Base-by-base conservation (phyloP, 805 yeast species). In the Lipomyces orientalis region DNA sequence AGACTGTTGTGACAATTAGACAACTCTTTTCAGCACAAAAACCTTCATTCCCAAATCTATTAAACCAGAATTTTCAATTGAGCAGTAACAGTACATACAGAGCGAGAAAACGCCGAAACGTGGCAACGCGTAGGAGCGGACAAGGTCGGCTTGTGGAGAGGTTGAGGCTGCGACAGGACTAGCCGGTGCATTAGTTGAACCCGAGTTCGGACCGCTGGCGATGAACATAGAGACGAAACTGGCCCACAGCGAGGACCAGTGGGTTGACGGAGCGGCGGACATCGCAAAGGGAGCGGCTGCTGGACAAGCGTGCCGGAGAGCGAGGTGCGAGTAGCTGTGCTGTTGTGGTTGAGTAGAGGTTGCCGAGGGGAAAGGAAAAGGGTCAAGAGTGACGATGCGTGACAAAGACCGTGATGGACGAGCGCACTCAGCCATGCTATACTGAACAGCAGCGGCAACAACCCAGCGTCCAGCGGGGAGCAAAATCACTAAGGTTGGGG, bases 361-460 rank as follows among this genome's bases (percentile, higher is more conserved):
- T 16, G 34, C 46, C 22, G 58, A 66, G 22, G 54, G 22, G 1
- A 54, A 14, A 52, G 63, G 25, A 25, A 51, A 19, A 35, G 57
- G 34, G 49, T 31, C 59, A 37, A 60, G 5, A 46, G 60, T 60
- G 54, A 60, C 7, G 46, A 61, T 58, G 60, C 43, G 64, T 19
- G 62, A 62, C 25, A 62, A 57, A 54, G 57, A 34, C 14, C 37
- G 60, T 6, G 66, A 31, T 37, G 33, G 31, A 8, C 14, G 25
- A 34, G 60, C 54, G 14, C 16, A 16, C 6, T 19, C 22, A 31
- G 51, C 43, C 43, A 25, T 25, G 29, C 29, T 25, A n/a, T n/a
- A 3, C 1, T 25, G 29, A 25, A 25, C 33, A 34, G 60, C 10
- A 19, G 31, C 39, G 12, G 12, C 4, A 37, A 37, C 43, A 6